Conservation (phyloP, 129 eudicot genomes). For the Pseudognaphalium luteoalbum region DNA sequence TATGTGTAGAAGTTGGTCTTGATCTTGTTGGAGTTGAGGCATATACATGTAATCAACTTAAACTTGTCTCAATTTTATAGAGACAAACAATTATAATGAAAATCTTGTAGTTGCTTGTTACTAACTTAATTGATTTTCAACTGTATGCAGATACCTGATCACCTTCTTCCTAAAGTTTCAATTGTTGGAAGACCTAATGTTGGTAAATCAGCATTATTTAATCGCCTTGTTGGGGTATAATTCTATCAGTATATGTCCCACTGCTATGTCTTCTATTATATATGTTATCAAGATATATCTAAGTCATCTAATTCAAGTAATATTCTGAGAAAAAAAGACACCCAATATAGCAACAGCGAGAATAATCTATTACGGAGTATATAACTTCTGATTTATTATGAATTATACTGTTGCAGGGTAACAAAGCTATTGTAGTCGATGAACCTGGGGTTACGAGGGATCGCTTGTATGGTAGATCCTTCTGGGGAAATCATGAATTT, state of each 20-base stretch:
- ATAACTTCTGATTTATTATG: neutral
- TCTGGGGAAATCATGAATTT: constrained; percentile 24
- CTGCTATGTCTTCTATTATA: constrained; percentile 9
- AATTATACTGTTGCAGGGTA: constrained; percentile 54
- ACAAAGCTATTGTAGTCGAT: constrained; percentile 92
- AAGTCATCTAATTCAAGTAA: constrained; percentile 1
- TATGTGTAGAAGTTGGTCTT: neutral
- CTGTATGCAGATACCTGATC: constrained; percentile 73
- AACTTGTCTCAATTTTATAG: constrained; percentile 4
- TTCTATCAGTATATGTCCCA: constrained; percentile 7
- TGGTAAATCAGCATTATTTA: constrained; percentile 96
- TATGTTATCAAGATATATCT: neutral
- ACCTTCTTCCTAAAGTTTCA: constrained; percentile 90
- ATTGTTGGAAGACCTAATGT: constrained; percentile 99
- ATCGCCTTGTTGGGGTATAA: constrained; percentile 95
- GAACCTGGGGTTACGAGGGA: constrained; percentile 94
- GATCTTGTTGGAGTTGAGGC: constrained; percentile 14
- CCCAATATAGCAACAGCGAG: neutral
- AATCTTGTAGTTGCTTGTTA: constrained; percentile 13
- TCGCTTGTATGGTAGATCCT: constrained; percentile 21
- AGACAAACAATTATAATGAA: neutral
- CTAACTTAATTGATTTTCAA: constrained; percentile 18
- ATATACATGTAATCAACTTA: neutral
- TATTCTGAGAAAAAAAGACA: neutral
- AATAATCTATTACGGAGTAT: neutral